Conservation (phyloP, 352 stramenopile species). For the Thraustochytrium sp. region DNA sequence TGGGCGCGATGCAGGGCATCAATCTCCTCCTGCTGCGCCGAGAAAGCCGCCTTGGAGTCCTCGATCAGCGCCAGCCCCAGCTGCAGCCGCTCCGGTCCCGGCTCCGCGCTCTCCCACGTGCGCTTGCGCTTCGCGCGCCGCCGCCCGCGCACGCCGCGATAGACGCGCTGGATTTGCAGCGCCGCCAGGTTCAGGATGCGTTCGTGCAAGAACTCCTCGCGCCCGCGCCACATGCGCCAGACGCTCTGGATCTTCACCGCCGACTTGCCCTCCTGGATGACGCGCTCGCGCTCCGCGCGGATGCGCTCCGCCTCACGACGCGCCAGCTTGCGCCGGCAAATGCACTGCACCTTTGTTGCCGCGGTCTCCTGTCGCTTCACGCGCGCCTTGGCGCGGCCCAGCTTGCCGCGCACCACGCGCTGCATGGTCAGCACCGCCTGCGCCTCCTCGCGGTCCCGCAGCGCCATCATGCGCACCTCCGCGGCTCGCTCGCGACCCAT, state of each 20-base stretch:
- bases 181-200: slow-evolving; percentile 60
- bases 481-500: neutral
- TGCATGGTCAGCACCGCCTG: slow-evolving; percentile 55
- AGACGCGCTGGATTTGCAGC: slow-evolving; percentile 79
- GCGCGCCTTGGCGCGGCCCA: slow-evolving; percentile 57
- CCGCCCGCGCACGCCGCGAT: slow-evolving; percentile 71
- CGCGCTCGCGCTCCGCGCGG: slow-evolving; percentile 53
- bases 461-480: neutral
- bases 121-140: slow-evolving; percentile 54
- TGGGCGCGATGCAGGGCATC: slow-evolving; percentile 81
- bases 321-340: slow-evolving; percentile 65
- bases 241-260: slow-evolving; percentile 74
- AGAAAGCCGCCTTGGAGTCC: slow-evolving; percentile 82
- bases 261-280: slow-evolving; percentile 57
- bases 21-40: slow-evolving; percentile 81
- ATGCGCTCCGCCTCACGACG: slow-evolving; percentile 54
- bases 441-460: neutral
- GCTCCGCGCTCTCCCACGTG: slow-evolving; percentile 74
- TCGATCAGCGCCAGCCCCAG: slow-evolving; percentile 83
- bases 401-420: slow-evolving; percentile 62
- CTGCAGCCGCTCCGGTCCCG: slow-evolving; percentile 75
- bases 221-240: slow-evolving; percentile 72
- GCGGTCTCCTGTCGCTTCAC: slow-evolving; percentile 56
- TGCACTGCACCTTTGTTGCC: slow-evolving; percentile 59
- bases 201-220: slow-evolving; percentile 58